phyloP scores from a whole-genome alignment of 306 rosid species.

The Malus orientalis region DNA sequence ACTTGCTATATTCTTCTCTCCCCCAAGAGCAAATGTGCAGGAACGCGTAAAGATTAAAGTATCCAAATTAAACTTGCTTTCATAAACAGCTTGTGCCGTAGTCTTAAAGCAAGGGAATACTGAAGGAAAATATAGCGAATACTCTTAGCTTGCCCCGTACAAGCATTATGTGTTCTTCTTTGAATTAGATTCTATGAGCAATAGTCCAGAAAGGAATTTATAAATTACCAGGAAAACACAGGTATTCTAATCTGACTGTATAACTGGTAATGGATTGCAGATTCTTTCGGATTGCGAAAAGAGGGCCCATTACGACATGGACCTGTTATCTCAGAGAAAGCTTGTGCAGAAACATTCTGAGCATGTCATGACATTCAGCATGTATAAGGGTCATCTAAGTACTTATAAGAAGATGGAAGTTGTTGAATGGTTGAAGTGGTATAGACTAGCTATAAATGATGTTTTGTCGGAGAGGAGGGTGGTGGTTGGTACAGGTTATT shows the following conservation, averaged over 20 bases:
- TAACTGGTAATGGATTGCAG: slow-evolving; percentile 61
- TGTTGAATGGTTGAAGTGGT: slow-evolving; percentile 90
- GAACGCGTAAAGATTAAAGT: neutral
- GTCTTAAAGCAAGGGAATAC: neutral
- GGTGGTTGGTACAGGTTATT: slow-evolving; percentile 67
- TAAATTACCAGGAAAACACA: neutral
- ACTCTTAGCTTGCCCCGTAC: neutral
- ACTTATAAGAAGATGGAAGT: slow-evolving; percentile 72
- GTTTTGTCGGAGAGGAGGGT: slow-evolving; percentile 63
- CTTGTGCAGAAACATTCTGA: slow-evolving; percentile 35
- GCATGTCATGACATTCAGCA: slow-evolving; percentile 32
- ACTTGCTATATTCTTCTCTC: neutral
- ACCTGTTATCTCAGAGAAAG: slow-evolving; percentile 62
- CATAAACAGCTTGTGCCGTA: neutral
- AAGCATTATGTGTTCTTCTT: neutral
- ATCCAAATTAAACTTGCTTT: neutral
- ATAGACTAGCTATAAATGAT: slow-evolving; percentile 59
- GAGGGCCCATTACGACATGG: slow-evolving; percentile 74
- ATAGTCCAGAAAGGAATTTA: neutral
- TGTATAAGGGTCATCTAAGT: slow-evolving; percentile 32
- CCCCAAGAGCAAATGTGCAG: neutral
- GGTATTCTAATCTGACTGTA: slow-evolving; percentile 29
- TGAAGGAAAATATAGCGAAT: neutral
- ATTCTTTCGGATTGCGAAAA: slow-evolving; percentile 78
- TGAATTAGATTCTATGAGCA: neutral